Evolutionary conservation across 768 basidiomycete species (phyloP).

Genomic region (Scleroderma citrinum): DNA sequence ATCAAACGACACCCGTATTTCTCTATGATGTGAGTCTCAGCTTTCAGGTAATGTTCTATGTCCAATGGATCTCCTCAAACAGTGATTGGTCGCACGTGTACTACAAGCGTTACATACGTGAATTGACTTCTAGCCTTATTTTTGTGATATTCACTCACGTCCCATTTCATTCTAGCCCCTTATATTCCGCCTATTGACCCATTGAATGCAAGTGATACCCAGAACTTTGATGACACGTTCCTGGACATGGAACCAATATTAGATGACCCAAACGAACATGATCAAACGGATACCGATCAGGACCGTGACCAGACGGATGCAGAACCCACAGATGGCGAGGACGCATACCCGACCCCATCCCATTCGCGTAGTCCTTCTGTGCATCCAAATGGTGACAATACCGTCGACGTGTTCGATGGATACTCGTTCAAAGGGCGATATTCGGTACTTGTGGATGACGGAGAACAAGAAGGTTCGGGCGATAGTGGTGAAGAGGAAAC

Average conservation of each 20-base stretch:
- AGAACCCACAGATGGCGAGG: slow-evolving; percentile 69
- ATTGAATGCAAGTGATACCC: slow-evolving; percentile 89
- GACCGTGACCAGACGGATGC: slow-evolving; percentile 63
- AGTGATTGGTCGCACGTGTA: slow-evolving; percentile 94
- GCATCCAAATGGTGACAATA: slow-evolving; percentile 37
- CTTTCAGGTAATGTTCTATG: no score
- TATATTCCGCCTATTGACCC: slow-evolving; percentile 92
- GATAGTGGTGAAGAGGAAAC: slow-evolving; percentile 31
- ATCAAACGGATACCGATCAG: slow-evolving; percentile 62
- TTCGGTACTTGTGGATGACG: slow-evolving; percentile 72
- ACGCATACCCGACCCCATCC: slow-evolving; percentile 71
- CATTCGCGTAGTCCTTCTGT: slow-evolving; percentile 76
- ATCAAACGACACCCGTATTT: slow-evolving; percentile 96
- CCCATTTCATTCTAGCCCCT: slow-evolving; percentile 50
- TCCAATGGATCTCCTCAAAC: slow-evolving; percentile 19
- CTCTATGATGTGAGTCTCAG: slow-evolving; percentile 71
- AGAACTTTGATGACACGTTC: slow-evolving; percentile 97
- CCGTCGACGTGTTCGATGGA: slow-evolving; percentile 82
- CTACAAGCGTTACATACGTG: slow-evolving; percentile 90
- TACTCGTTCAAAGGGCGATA: slow-evolving; percentile 90
- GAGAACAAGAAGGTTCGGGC: slow-evolving; percentile 44
- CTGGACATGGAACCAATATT: slow-evolving; percentile 92
- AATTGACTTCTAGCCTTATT: slow-evolving; percentile 35
- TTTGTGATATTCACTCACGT: slow-evolving; percentile 1
- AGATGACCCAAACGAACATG: slow-evolving; percentile 63